Evolutionary conservation across 257 asterid species (phyloP), one percentile per base, ranked within the genome.

Genomic region (Verbena officinalis): DNA sequence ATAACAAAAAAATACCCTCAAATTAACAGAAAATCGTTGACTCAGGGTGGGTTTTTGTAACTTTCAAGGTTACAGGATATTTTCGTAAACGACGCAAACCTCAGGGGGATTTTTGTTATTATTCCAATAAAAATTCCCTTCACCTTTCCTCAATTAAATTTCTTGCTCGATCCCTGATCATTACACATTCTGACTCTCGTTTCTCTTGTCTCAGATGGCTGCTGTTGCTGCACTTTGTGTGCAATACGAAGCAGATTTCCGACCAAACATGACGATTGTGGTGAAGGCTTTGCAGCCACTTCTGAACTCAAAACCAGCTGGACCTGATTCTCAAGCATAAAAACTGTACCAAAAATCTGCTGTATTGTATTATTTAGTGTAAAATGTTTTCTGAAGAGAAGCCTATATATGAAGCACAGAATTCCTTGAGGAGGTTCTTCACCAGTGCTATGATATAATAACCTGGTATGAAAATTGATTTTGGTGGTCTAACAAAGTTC

Each of bases 211-310:
- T 55, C 84, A 91, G 98, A 84, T 91, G 94, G 98, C 95, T 48
- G 98, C 98, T 10, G 96, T 91, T 22, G 98, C 98, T 20, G 98
- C 98, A 64, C 96, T 91, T 11, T 91, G 98, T 31, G 96, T 91
- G 73, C 98, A 91, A 66, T 91, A 91, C 4, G 98, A 91, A 71
- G 98, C 96, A 24, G 98, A 91, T 64, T 91, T 91, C 75, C 69
- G 98, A 67, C 98, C 98, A 14, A 88, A 91, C 67, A 91, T 91
- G 97, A 88, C 96, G 0, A 88, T 91, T 27, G 97, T 91, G 19
- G 98, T 91, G 54, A 91, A 91, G 75, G 98, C 98, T n/a, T 74
- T 91, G 81, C 98, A 91, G 80, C 98, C 96, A 23, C 96, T 91
- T 70, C 94, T 88, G 70, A 91, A 84, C 79, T 79, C 95, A 20